Percentiles rank a stretch among this genome's conserved stretches.
These are phyloP conservation scores for Tuber melanosporum DNA, from an alignment of 495 filamentous ascomycete genomes.

Conservation along the genomic window DNA sequence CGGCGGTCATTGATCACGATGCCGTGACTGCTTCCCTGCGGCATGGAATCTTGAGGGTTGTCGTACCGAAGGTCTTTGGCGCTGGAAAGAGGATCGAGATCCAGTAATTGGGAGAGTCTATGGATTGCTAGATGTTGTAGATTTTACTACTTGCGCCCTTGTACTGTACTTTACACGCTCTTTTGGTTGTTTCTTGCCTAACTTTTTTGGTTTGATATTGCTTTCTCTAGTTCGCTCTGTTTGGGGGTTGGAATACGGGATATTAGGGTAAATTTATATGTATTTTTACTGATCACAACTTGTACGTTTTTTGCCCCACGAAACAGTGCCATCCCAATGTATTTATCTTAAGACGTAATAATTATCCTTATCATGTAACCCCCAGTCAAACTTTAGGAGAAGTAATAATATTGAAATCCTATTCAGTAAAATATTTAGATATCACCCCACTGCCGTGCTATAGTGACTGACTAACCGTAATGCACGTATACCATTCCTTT, in stretches of 20 bases:
- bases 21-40: conserved; percentile 68
- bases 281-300: background rate
- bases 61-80: conserved; percentile 61
- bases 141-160: background rate
- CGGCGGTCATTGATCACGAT: conserved; percentile 69
- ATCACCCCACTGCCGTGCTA: background rate
- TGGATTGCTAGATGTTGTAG: background rate
- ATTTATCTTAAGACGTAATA: conserved; percentile 1
- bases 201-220: background rate
- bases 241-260: background rate
- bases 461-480: background rate
- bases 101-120: conserved; percentile 45
- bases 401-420: background rate
- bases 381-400: background rate
- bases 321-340: background rate
- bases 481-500: background rate
- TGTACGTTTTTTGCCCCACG: background rate
- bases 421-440: background rate
- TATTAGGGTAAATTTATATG: background rate
- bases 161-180: background rate
- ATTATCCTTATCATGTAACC: background rate
- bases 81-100: conserved; percentile 54
- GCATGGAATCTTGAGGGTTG: conserved; percentile 65
- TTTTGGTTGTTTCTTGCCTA: conserved; percentile 2
- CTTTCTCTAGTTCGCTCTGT: background rate